Conservation (phyloP, 305 asterid species). For the Withania somnifera region DNA sequence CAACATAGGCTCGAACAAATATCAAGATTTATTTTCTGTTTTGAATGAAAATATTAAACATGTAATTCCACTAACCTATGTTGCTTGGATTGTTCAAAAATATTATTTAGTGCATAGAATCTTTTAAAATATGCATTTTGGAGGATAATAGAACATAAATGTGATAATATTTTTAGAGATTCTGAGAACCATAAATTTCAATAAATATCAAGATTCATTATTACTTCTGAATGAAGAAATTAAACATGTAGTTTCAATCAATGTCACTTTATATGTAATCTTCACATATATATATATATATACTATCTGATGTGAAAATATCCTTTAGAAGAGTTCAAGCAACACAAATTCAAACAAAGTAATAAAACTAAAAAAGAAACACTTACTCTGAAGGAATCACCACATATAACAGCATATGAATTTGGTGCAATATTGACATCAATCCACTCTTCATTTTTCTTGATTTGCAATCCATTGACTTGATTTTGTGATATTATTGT, state of each 20-base stretch:
- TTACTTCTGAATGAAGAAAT: too few species aligned
- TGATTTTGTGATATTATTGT: background rate
- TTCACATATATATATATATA: too few species aligned
- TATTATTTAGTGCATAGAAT: too few species aligned
- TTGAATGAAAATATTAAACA: too few species aligned
- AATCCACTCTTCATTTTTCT: background rate
- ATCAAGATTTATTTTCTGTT: too few species aligned
- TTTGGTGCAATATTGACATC: background rate
- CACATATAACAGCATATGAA: background rate
- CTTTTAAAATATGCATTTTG: too few species aligned
- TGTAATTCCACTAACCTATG: too few species aligned
- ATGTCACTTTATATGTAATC: too few species aligned
- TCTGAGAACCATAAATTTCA: background rate
- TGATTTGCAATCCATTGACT: background rate
- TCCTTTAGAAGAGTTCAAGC: background rate
- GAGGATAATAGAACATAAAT: background rate
- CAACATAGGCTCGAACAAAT: too few species aligned
- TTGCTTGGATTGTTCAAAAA: background rate
- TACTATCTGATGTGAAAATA: too few species aligned
- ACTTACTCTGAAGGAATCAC: background rate
- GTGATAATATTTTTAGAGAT: background rate
- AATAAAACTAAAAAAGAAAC: background rate
- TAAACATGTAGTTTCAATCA: too few species aligned
- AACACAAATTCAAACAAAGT: background rate
- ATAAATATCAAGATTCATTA: too few species aligned